phyloP scores from a whole-genome alignment of 805 yeast species.

The Tetrapisispora arboricola region DNA sequence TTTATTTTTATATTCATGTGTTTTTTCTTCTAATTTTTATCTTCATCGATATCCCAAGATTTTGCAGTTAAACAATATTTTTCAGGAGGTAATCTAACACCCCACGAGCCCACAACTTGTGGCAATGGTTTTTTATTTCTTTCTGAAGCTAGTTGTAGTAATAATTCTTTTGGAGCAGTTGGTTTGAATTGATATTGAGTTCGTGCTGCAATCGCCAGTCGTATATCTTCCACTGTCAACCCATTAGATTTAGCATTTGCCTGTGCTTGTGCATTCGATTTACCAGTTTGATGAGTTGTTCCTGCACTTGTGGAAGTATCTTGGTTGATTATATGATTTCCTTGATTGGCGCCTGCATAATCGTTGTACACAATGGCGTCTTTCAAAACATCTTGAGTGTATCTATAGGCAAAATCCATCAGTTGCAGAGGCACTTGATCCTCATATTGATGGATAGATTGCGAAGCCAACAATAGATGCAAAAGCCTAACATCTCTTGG shows the following conservation, averaged over 20 bases:
- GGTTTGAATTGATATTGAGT: slow-evolving; percentile 96
- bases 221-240: slow-evolving; percentile 77
- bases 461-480: slow-evolving; percentile 86
- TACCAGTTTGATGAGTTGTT: slow-evolving; percentile 12
- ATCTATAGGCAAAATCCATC: slow-evolving; percentile 92
- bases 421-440: slow-evolving; percentile 93
- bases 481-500: slow-evolving; percentile 90
- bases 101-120: slow-evolving; percentile 83
- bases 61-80: slow-evolving; percentile 82
- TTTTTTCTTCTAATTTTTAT: background rate
- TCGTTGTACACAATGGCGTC: slow-evolving; percentile 88
- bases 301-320: slow-evolving; percentile 27
- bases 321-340: slow-evolving; percentile 2
- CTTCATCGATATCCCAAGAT: slow-evolving; percentile 16
- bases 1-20: background rate
- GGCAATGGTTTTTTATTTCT: slow-evolving; percentile 85
- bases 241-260: no score
- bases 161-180: slow-evolving; percentile 76
- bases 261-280: background rate
- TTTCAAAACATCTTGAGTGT: slow-evolving; percentile 74
- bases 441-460: slow-evolving; percentile 83
- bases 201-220: slow-evolving; percentile 86
- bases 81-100: slow-evolving; percentile 92
- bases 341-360: slow-evolving; percentile 43
- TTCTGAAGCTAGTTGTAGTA: slow-evolving; percentile 86